A percentile compares a stretch with the other conserved stretches of the same genome.
These are phyloP conservation scores for Pseudoneurospora amorphoporcata DNA, from an alignment of 495 filamentous ascomycete species.

Conservation along the genomic window DNA sequence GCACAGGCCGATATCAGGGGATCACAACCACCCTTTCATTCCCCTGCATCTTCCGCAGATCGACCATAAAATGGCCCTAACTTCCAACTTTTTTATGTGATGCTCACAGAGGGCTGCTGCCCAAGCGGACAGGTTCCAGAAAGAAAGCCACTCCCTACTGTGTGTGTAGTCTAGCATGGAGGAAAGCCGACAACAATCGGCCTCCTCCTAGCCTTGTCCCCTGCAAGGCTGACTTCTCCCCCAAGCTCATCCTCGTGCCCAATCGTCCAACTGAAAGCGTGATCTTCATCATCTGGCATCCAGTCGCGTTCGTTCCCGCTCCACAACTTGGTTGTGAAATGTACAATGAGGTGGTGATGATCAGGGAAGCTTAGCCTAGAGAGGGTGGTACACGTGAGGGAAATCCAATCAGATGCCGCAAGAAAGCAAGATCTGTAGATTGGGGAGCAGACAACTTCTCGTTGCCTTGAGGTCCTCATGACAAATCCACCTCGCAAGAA, in stretches of 20 bases:
- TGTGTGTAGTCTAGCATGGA: neutral
- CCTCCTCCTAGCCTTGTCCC: neutral
- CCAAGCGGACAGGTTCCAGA: neutral
- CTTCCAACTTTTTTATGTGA: neutral
- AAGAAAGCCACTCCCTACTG: neutral
- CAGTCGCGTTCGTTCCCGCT: neutral
- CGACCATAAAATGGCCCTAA: neutral
- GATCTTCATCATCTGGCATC: neutral
- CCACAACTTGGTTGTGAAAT: neutral
- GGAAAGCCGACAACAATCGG: neutral
- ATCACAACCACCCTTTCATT: neutral
- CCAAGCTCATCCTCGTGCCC: neutral
- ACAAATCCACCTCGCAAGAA: neutral
- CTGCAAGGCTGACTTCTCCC: neutral
- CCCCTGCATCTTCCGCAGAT: neutral
- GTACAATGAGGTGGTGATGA: neutral
- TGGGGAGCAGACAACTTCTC: neutral
- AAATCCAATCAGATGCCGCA: neutral
- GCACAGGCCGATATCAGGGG: neutral
- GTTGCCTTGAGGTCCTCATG: neutral
- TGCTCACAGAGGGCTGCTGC: neutral
- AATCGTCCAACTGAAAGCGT: neutral
- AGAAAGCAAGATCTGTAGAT: neutral
- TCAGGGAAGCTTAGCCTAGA: neutral
- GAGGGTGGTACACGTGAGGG: neutral